Evolutionary conservation across 352 stramenopile genomes (phyloP).

Genomic region (Phytophthora constricta): DNA sequence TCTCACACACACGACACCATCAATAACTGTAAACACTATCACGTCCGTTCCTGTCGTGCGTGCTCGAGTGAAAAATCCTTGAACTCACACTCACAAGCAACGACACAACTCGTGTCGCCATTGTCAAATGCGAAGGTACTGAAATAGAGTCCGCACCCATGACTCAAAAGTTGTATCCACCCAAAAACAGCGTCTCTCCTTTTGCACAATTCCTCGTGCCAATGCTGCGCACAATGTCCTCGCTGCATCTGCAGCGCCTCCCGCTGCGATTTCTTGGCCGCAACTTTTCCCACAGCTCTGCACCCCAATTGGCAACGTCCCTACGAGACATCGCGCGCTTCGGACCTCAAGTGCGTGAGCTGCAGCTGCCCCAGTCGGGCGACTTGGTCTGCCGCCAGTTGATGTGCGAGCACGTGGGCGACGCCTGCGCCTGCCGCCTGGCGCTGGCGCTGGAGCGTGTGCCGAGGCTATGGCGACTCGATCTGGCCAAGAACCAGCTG

Average conservation of each 20-base stretch:
- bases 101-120: too few relatives aligned
- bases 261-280: slow-evolving; percentile 4
- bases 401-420: slow-evolving; percentile 92
- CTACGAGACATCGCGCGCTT: slow-evolving; percentile 75
- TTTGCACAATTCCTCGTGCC: slow-evolving; percentile 9
- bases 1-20: too few relatives aligned
- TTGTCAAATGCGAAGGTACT: too few relatives aligned
- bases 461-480: slow-evolving; percentile 65
- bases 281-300: slow-evolving; percentile 8
- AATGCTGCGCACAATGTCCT: slow-evolving; percentile 1
- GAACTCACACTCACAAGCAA: too few relatives aligned
- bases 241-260: not conserved
- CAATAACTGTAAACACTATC: too few relatives aligned
- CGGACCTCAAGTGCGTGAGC: slow-evolving; percentile 49
- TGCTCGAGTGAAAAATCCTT: too few relatives aligned
- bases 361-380: slow-evolving; percentile 78
- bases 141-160: too few relatives aligned
- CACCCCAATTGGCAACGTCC: slow-evolving; percentile 29
- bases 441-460: slow-evolving; percentile 79
- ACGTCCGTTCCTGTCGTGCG: too few relatives aligned
- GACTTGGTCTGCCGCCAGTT: slow-evolving; percentile 92
- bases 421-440: slow-evolving; percentile 86
- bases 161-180: too few relatives aligned
- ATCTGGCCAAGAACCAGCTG: slow-evolving; percentile 84
- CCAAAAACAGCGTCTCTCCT: not conserved